Percentiles rank a stretch among this genome's conserved stretches.
phyloP scores from a whole-genome alignment of 2,329 filamentous ascomycete species.

The Monilinia fructigena region DNA sequence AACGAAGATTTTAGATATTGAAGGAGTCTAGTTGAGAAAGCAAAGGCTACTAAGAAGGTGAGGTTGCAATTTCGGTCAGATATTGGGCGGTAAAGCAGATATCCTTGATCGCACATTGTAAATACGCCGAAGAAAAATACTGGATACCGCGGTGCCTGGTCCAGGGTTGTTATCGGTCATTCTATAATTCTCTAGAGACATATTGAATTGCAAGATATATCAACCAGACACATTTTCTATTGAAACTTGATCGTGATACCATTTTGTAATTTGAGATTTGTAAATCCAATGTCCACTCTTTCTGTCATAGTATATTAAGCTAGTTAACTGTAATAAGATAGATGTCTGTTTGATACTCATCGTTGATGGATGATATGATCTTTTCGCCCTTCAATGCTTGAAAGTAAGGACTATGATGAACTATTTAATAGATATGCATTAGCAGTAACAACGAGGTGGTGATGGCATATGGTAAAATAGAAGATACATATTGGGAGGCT shows the following conservation, averaged over 20 bases:
- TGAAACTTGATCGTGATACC: background rate
- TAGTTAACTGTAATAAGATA: no score
- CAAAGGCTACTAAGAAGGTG: background rate
- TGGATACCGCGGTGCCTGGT: background rate
- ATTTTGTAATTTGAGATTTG: background rate
- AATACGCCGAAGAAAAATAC: background rate
- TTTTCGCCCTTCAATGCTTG: no score
- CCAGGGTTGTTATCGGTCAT: background rate
- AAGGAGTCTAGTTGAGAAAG: background rate
- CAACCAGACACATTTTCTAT: no score
- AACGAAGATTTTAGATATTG: background rate
- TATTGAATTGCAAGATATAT: background rate
- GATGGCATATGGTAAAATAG: no score
- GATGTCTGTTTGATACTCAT: background rate
- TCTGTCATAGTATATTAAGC: background rate
- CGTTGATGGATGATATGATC: background rate
- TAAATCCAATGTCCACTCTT: background rate
- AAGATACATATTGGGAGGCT: no score
- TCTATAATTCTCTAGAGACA: background rate
- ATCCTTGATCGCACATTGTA: constrained; percentile 9
- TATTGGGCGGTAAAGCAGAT: constrained; percentile 11
- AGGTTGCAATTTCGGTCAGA: constrained; percentile 9
- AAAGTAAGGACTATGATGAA: no score
- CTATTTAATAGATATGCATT: no score
- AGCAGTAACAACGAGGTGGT: no score